These are phyloP conservation scores for Acanthamoeba castellanii DNA, from an alignment of 208 protist genomes.

Conservation along the genomic window DNA sequence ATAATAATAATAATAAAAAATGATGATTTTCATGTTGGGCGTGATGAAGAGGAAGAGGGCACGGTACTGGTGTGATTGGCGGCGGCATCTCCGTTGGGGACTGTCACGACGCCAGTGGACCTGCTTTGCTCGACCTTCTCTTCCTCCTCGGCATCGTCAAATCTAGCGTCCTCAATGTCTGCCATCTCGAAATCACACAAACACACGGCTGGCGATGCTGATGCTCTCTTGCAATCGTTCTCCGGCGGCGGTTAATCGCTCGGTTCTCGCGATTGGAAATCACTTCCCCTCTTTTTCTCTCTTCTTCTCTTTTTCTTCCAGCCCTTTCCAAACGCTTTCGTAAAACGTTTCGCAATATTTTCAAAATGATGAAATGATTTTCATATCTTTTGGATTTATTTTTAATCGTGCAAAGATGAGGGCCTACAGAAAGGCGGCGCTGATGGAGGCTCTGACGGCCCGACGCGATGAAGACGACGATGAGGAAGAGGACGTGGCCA, in stretches of 20 bases:
- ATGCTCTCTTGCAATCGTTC: too few relatives aligned
- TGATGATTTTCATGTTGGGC: not conserved
- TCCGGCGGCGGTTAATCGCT: not conserved
- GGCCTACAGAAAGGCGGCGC: not conserved
- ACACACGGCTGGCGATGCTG: not conserved
- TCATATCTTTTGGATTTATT: not conserved
- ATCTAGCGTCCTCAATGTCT: not conserved
- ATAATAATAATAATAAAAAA: not conserved
- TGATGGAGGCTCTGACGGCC: not conserved
- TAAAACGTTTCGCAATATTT: not conserved
- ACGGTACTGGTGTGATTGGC: not conserved
- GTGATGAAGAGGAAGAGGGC: not conserved
- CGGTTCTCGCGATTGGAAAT: not conserved
- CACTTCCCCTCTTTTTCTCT: not conserved
- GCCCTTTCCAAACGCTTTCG: not conserved
- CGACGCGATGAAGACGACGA: not conserved
- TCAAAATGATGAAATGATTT: constrained; percentile 26
- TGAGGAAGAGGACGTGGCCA: not conserved
- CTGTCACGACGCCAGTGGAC: not conserved
- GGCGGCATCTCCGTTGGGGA: too few relatives aligned
- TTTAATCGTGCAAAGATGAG: not conserved
- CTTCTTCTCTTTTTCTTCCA: constrained; percentile 10
- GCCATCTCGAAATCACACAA: not conserved
- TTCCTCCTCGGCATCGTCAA: not conserved
- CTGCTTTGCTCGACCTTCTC: not conserved